Percentiles rank a stretch among this genome's conserved stretches.
Conservation (phyloP, 2,329 filamentous ascomycete species). For the Penicillium griseofulvum region DNA sequence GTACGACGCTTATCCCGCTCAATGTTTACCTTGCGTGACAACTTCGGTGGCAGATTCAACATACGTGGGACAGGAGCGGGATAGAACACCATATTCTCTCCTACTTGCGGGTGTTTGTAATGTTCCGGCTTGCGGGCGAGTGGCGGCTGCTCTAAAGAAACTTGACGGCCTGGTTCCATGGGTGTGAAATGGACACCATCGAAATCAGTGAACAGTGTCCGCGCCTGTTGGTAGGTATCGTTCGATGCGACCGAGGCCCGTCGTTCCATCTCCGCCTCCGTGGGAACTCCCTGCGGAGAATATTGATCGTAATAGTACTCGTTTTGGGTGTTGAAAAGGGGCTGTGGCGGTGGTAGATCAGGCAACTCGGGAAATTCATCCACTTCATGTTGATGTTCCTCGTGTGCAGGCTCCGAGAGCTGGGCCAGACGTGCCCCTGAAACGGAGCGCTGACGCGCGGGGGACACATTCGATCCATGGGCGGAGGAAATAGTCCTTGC, state of each 20-base stretch:
- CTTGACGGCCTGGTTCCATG: slow-evolving; percentile 28
- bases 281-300: slow-evolving; percentile 5
- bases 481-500: slow-evolving; percentile 38
- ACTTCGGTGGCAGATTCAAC: slow-evolving; percentile 84
- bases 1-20: slow-evolving; percentile 70
- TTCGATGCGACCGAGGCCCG: slow-evolving; percentile 43
- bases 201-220: slow-evolving; percentile 48
- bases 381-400: slow-evolving; percentile 26
- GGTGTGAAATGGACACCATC: slow-evolving; percentile 49
- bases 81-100: slow-evolving; percentile 87
- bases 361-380: slow-evolving; percentile 14
- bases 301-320: slow-evolving; percentile 20
- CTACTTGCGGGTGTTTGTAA: slow-evolving; percentile 51
- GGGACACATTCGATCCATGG: slow-evolving; percentile 43
- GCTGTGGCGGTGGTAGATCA: slow-evolving; percentile 11
- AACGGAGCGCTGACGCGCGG: slow-evolving; percentile 36
- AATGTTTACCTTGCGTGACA: slow-evolving; percentile 69
- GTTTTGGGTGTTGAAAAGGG: slow-evolving; percentile 11
- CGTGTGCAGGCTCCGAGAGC: slow-evolving; percentile 42
- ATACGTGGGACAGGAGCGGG: slow-evolving; percentile 91
- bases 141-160: slow-evolving; percentile 41
- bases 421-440: slow-evolving; percentile 41
- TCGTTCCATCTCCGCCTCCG: slow-evolving; percentile 26
- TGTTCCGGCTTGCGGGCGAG: slow-evolving; percentile 39
- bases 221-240: slow-evolving; percentile 48